phyloP scores from a whole-genome alignment of 1,284 basidiomycete genomes.

The Trametes pubescens region DNA sequence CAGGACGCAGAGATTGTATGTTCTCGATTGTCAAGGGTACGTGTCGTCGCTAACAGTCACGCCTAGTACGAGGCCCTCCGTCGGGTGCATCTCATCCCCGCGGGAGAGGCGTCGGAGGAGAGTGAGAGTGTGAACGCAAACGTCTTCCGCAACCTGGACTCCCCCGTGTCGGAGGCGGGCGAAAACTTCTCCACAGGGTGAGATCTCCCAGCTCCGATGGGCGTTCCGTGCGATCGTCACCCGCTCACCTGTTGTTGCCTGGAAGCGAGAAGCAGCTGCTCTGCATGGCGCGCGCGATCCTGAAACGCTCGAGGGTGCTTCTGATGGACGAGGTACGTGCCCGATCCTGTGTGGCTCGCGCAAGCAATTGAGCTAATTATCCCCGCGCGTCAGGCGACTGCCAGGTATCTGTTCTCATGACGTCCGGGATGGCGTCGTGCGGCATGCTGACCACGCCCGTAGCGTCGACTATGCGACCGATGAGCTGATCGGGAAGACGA shows the following conservation, averaged over 20 bases:
- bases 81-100: conserved; percentile 86
- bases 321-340: conserved; percentile 81
- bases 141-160: conserved; percentile 88
- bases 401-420: conserved; percentile 52
- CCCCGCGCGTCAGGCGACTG: conserved; percentile 60
- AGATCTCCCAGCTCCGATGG: conserved; percentile 37
- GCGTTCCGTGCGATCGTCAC: conserved; percentile 85
- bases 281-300: conserved; percentile 85
- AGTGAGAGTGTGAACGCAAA: conserved; percentile 75
- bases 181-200: conserved; percentile 94
- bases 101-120: conserved; percentile 62
- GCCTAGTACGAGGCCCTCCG: conserved; percentile 84
- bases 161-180: conserved; percentile 85
- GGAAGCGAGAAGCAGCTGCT: conserved; percentile 81
- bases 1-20: conserved; percentile 85
- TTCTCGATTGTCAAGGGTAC: conserved; percentile 17
- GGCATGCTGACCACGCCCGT: conserved; percentile 22
- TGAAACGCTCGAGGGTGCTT: conserved; percentile 78
- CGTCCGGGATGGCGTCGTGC: conserved; percentile 7
- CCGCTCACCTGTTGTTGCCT: conserved; percentile 19
- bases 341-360: conserved; percentile 12
- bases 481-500: conserved; percentile 77
- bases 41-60: neutral
- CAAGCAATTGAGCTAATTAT: conserved; percentile 21
- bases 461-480: conserved; percentile 83